Conservation (phyloP, 2,329 filamentous ascomycete species). For the Metarhizium sp. region DNA sequence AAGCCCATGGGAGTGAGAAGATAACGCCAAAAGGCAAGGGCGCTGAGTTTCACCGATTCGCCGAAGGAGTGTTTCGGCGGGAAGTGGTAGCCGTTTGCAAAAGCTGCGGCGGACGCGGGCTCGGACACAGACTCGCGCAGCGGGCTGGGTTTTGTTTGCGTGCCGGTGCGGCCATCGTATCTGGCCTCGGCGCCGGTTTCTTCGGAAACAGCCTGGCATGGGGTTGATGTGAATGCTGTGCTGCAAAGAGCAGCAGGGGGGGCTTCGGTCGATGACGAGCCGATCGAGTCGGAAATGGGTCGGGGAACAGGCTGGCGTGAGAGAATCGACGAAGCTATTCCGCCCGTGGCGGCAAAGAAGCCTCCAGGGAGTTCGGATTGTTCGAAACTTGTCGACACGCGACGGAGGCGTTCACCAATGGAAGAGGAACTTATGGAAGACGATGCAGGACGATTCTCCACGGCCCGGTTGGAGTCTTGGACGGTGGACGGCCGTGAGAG, state of each 20-base stretch:
- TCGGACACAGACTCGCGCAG: slow-evolving; percentile 8
- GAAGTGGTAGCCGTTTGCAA: slow-evolving; percentile 57
- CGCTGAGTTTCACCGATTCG: slow-evolving; percentile 47
- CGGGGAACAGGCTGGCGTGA: slow-evolving; percentile 13
- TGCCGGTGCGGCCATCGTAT: background rate
- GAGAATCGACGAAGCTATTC: slow-evolving; percentile 32
- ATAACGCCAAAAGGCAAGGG: slow-evolving; percentile 61
- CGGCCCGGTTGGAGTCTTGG: slow-evolving; percentile 1
- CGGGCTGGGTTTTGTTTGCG: slow-evolving; percentile 10
- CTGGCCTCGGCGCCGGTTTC: slow-evolving; percentile 1
- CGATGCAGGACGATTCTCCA: too few species aligned
- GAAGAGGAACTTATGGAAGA: slow-evolving; percentile 18
- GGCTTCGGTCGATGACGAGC: slow-evolving; percentile 7
- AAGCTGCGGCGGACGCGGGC: slow-evolving; percentile 28
- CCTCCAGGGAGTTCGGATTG: slow-evolving; percentile 36
- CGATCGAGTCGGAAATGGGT: slow-evolving; percentile 10
- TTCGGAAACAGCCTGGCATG: background rate
- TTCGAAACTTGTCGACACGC: slow-evolving; percentile 28
- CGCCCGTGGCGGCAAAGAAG: slow-evolving; percentile 37
- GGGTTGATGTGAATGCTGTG: slow-evolving; percentile 17
- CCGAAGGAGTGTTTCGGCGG: slow-evolving; percentile 51
- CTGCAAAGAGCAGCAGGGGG: background rate
- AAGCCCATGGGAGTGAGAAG: slow-evolving; percentile 68
- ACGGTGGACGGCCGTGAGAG: background rate
- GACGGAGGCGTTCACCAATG: slow-evolving; percentile 21